Percentiles rank a stretch among this genome's conserved stretches.
Evolutionary conservation across 176 grass and related monocot species (phyloP).

Genomic region (Chrysopogon serrulatus): DNA sequence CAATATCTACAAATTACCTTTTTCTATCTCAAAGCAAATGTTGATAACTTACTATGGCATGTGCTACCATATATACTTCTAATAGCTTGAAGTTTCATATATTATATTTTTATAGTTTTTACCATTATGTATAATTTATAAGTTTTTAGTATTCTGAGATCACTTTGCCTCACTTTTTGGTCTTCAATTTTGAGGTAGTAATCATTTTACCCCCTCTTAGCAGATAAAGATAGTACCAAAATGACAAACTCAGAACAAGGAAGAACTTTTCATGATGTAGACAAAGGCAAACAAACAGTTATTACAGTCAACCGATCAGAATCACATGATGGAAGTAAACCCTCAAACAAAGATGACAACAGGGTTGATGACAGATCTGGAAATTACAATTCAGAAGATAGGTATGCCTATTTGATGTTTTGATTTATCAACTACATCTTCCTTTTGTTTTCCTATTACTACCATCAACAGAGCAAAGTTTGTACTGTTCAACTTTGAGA

Average conservation of each 20-base stretch:
- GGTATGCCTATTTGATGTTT: constrained; percentile 32
- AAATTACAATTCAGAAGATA: constrained; percentile 44
- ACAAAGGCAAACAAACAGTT: constrained; percentile 26
- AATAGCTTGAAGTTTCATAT: constrained; percentile 4
- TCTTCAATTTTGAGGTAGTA: constrained; percentile 10
- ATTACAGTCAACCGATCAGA: background rate
- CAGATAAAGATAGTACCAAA: constrained; percentile 29
- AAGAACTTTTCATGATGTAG: constrained; percentile 14
- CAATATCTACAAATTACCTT: background rate
- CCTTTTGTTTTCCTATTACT: background rate
- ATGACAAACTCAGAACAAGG: constrained; percentile 12
- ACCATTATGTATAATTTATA: background rate
- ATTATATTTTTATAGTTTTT: background rate
- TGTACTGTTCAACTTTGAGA: constrained; percentile 4
- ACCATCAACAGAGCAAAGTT: background rate
- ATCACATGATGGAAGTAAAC: constrained; percentile 26
- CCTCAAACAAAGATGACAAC: constrained; percentile 24
- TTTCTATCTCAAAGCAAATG: background rate
- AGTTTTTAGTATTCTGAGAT: constrained; percentile 16
- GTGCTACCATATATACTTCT: background rate
- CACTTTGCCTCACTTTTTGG: background rate
- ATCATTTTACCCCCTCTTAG: background rate
- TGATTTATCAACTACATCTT: background rate
- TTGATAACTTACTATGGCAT: background rate
- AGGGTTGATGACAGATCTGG: constrained; percentile 21